These are phyloP conservation scores for Suhomyces chickasaworum DNA, from an alignment of 1,139 yeast genomes.

Conservation along the genomic window DNA sequence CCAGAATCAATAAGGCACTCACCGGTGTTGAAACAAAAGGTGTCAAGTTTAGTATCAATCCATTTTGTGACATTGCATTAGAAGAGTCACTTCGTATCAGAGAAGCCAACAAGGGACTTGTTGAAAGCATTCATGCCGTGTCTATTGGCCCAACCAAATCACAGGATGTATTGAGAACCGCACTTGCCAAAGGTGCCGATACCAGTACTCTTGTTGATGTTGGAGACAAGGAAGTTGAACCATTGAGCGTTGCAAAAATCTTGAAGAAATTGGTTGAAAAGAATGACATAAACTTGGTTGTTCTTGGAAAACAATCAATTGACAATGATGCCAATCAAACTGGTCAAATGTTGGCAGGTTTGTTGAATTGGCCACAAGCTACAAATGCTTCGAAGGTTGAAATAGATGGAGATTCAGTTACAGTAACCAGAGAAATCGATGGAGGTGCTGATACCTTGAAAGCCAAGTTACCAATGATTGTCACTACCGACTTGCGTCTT, in stretches of 20 bases:
- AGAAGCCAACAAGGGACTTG: conserved; percentile 68
- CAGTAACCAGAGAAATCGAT: conserved; percentile 89
- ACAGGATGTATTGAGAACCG: conserved; percentile 84
- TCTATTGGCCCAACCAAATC: conserved; percentile 88
- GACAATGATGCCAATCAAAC: conserved; percentile 95
- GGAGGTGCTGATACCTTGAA: conserved; percentile 88
- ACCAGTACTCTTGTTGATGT: conserved; percentile 79
- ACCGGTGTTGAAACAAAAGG: conserved; percentile 90
- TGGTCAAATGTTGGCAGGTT: conserved; percentile 96
- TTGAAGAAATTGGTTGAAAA: conserved; percentile 72
- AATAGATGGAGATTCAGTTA: conserved; percentile 59
- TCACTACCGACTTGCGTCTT: conserved; percentile 90
- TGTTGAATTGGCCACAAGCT: conserved; percentile 96
- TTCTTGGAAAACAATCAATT: conserved; percentile 94
- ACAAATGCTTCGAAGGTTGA: conserved; percentile 92
- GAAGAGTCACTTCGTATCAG: conserved; percentile 88
- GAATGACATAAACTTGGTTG: conserved; percentile 72
- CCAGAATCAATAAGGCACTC: conserved; percentile 84
- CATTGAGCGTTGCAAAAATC: conserved; percentile 87
- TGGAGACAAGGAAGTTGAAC: conserved; percentile 76
- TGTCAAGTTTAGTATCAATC: conserved; percentile 90
- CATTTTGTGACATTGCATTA: conserved; percentile 94
- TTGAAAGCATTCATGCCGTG: conserved; percentile 86
- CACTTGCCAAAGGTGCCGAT: conserved; percentile 94
- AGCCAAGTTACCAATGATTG: conserved; percentile 78